These are phyloP conservation scores for Sphagnum fallax DNA, from an alignment of 228 moss, liverwort and hornwort species.

Conservation along the genomic window DNA sequence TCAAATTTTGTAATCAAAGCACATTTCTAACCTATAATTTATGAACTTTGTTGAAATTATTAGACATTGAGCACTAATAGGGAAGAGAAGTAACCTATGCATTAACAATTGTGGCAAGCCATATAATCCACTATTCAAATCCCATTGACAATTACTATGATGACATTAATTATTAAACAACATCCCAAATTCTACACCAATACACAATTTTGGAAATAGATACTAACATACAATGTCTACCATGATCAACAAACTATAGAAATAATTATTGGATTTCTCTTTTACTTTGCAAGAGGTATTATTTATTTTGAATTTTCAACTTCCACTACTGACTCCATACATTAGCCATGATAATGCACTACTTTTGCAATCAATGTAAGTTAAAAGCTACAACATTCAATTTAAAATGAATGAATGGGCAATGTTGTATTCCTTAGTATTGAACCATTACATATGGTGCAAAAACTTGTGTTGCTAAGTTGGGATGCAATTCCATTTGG, in stretches of 20 bases:
- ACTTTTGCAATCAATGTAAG: no score
- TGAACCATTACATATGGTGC: no score
- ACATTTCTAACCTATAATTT: no score
- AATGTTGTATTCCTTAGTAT: no score
- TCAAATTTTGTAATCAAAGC: no score
- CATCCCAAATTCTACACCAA: slow-evolving; percentile 71
- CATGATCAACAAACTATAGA: background rate
- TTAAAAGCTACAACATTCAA: no score
- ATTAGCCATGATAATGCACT: no score
- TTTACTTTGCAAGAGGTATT: no score
- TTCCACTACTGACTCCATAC: background rate
- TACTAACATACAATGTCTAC: background rate
- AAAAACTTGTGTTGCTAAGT: background rate
- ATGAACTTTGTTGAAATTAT: no score
- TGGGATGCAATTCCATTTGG: slow-evolving; percentile 60
- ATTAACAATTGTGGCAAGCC: slow-evolving; percentile 73
- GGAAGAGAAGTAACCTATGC: slow-evolving; percentile 41
- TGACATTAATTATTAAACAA: slow-evolving; percentile 65
- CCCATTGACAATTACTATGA: slow-evolving; percentile 70
- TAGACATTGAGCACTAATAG: background rate
- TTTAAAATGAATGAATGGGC: no score
- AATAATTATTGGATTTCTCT: background rate
- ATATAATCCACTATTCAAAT: slow-evolving; percentile 60
- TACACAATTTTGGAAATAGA: slow-evolving; percentile 41
- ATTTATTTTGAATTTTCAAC: background rate